A percentile compares a stretch with the other conserved stretches of the same genome.
phyloP scores from a whole-genome alignment of 2,329 filamentous ascomycete species.

The Tolypocladium guangdongense region DNA sequence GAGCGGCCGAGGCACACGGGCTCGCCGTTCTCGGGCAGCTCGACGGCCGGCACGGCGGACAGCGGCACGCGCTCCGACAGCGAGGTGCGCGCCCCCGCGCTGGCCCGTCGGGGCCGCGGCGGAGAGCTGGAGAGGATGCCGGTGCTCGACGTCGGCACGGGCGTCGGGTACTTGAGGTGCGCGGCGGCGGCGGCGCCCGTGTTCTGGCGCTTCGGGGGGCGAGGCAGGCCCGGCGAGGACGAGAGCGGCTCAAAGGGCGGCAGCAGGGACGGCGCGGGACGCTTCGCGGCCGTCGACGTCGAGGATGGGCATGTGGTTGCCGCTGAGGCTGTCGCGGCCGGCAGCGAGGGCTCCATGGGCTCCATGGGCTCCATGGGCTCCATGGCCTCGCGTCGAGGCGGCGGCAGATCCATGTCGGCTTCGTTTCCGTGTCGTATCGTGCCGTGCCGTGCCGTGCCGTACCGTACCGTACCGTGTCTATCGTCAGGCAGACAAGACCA shows the following conservation, averaged over 20 bases:
- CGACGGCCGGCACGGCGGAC: conserved; percentile 69
- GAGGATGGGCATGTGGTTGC: background rate
- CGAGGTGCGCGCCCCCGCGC: background rate
- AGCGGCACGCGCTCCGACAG: conserved; percentile 71
- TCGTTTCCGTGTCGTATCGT: conserved; percentile 1
- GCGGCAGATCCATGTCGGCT: conserved; percentile 29
- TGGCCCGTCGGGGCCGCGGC: conserved; percentile 29
- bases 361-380: conserved; percentile 14
- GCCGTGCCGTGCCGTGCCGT: background rate
- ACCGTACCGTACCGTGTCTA: too few species aligned
- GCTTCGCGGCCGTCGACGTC: conserved; percentile 35
- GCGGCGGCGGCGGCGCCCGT: conserved; percentile 28
- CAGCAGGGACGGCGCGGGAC: conserved; percentile 56
- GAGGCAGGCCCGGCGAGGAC: conserved; percentile 64
- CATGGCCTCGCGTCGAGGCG: conserved; percentile 7
- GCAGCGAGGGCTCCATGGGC: conserved; percentile 21
- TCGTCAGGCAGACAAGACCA: background rate
- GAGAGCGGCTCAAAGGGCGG: conserved; percentile 71
- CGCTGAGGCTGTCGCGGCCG: conserved; percentile 10
- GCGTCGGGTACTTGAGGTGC: conserved; percentile 75
- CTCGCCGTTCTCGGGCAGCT: conserved; percentile 73
- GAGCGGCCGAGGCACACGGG: conserved; percentile 80
- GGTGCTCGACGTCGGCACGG: conserved; percentile 86
- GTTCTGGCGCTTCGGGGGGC: conserved; percentile 57
- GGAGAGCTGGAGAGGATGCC: conserved; percentile 84